These are phyloP conservation scores for Coriolopsis trogii DNA, from an alignment of 1,284 basidiomycete genomes.

Conservation along the genomic window DNA sequence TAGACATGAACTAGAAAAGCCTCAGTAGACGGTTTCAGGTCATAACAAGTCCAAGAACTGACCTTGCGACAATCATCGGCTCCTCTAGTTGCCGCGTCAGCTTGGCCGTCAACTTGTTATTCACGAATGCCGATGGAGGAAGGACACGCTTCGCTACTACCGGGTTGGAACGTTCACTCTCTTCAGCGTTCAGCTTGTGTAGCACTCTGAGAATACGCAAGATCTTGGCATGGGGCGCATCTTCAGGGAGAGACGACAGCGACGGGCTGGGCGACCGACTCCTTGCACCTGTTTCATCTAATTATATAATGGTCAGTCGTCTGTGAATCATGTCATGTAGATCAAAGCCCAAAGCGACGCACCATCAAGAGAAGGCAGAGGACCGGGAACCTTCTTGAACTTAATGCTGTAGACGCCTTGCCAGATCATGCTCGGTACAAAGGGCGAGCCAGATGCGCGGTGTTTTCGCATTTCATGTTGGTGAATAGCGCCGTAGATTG, in stretches of 20 bases:
- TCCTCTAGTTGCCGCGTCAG: conserved; percentile 97
- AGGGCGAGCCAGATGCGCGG: conserved; percentile 59
- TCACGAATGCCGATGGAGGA: conserved; percentile 87
- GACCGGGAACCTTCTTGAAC: conserved; percentile 91
- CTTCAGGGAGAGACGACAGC: conserved; percentile 79
- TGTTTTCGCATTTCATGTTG: conserved; percentile 71
- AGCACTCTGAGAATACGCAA: conserved; percentile 88
- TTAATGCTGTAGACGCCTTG: conserved; percentile 89
- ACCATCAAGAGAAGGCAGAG: conserved; percentile 67
- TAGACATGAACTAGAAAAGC: conserved; percentile 76
- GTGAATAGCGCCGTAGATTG: conserved; percentile 95
- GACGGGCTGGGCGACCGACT: conserved; percentile 64
- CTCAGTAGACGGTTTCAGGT: not conserved
- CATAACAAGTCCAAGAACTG: conserved; percentile 22
- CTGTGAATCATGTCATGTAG: conserved; percentile 1
- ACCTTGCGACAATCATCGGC: conserved; percentile 98
- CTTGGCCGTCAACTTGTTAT: conserved; percentile 98
- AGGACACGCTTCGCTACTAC: conserved; percentile 55
- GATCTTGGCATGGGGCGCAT: conserved; percentile 88
- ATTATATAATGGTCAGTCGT: no score
- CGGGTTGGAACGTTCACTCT: conserved; percentile 56
- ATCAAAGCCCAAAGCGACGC: conserved; percentile 28
- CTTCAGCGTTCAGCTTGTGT: conserved; percentile 74
- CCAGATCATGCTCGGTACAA: conserved; percentile 81
- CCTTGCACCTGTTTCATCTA: conserved; percentile 38